Evolutionary conservation across 768 basidiomycete species (phyloP), one percentile per base, ranked within the genome.

Genomic region (Suillus americanus): DNA sequence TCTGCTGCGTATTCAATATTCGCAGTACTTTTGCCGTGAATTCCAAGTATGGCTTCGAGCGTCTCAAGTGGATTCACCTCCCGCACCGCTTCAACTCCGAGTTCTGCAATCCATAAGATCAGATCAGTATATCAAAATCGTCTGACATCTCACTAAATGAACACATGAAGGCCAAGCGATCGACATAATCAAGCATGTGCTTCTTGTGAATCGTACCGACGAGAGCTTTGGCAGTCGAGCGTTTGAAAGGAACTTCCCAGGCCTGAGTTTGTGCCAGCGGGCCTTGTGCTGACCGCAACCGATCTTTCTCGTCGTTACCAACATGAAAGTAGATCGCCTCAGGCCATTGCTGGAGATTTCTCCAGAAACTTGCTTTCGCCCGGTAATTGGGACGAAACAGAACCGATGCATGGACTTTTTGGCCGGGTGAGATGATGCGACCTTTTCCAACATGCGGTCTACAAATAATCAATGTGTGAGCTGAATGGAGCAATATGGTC

Each of bases 361-460:
- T 70, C 56, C 61, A 67, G 61, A 75, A 74, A 28, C 30, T 67
- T 1, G 72, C 74, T 48, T 38, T 53, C 8, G 74, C 69, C 43
- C 70, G 75, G 66, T 75, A 75, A 33, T 75, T 69, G 51, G 66
- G 64, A 65, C 71, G 76, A 71, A 74, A 75, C 1, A 75, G 41
- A 35, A 54, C 75, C 1, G 74, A 77, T 8, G 76, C 71, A 57
- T 75, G 74, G n/a, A 75, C 69, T 48, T 70, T 77, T 48, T 75
- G 75, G 16, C 74, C 74, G 0, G 67, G 72, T 4, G 75, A 33
- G 35, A 75, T 75, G 38, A 59, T 68, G 16, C 75, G 71, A 5
- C 72, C 67, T 46, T 60, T 63, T 4, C 74, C 74, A 13, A 67
- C 2, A 61, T 77, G 75, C 9, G 75, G 74, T 18, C 75, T 75